These are phyloP conservation scores for Leccinum broughii DNA, from an alignment of 768 basidiomycete species.

Conservation along the genomic window DNA sequence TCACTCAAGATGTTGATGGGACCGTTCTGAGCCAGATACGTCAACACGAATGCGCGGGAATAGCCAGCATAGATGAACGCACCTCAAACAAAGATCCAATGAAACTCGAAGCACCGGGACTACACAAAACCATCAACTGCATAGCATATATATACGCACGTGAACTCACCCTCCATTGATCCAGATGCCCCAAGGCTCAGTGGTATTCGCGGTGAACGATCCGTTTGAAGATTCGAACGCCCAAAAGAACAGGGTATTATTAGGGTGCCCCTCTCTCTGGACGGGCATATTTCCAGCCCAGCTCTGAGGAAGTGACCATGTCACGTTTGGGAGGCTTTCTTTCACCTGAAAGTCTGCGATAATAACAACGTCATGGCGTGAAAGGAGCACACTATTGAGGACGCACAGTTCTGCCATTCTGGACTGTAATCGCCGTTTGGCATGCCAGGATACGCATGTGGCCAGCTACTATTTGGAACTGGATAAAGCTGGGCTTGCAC, in stretches of 20 bases:
- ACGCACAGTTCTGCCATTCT: conserved; percentile 61
- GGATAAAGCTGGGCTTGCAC: not conserved
- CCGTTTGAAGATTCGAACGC: conserved; percentile 47
- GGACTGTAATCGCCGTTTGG: conserved; percentile 49
- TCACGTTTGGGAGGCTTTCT: conserved; percentile 52
- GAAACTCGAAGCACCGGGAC: conserved; percentile 70
- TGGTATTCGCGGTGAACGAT: conserved; percentile 44
- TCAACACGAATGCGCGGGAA: not conserved
- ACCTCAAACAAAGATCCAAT: conserved; percentile 63
- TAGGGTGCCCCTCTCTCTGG: conserved; percentile 56
- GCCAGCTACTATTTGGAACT: conserved; percentile 24
- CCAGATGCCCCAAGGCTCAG: conserved; percentile 52
- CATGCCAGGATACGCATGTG: conserved; percentile 43
- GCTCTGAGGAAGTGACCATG: conserved; percentile 47
- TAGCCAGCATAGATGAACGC: conserved; percentile 11
- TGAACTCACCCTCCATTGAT: conserved; percentile 58
- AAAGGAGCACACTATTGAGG: not conserved
- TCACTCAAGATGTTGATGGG: conserved; percentile 57
- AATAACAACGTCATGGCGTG: not conserved
- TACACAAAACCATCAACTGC: conserved; percentile 12
- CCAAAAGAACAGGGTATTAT: conserved; percentile 42
- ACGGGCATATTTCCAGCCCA: conserved; percentile 29
- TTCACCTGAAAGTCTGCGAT: conserved; percentile 59
- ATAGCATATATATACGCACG: not conserved
- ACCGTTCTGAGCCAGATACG: conserved; percentile 49